Evolutionary conservation across 2,329 filamentous ascomycete genomes (phyloP).

Genomic region (Colletotrichum sp.): DNA sequence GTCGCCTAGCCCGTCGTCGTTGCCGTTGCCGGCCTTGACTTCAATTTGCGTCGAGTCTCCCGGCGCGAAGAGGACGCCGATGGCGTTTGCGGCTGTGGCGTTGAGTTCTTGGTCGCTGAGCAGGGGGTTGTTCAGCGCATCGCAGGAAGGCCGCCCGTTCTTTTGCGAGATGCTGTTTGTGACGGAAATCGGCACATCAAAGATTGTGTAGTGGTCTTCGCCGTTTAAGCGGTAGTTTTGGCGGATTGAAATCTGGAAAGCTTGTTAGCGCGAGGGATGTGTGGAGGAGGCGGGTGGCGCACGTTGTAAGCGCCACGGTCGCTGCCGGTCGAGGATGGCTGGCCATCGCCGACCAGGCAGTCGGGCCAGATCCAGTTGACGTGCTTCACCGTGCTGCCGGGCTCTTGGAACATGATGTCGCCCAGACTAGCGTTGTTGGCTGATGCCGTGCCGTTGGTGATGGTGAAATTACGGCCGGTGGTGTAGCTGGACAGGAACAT

Average conservation of each 20-base stretch:
- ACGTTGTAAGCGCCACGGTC: constrained; percentile 69
- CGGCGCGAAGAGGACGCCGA: constrained; percentile 57
- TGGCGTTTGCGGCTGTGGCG: constrained; percentile 42
- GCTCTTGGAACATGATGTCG: constrained; percentile 68
- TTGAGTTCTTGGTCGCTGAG: constrained; percentile 51
- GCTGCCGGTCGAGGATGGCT: constrained; percentile 47
- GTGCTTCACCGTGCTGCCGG: constrained; percentile 74
- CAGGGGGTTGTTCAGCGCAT: constrained; percentile 55
- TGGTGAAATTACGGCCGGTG: constrained; percentile 71
- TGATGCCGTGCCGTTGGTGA: constrained; percentile 66
- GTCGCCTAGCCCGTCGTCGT: constrained; percentile 31
- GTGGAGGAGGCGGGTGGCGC: constrained; percentile 19
- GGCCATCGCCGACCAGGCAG: constrained; percentile 68
- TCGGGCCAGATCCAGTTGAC: constrained; percentile 75
- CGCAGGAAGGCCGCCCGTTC: constrained; percentile 51
- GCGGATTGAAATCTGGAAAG: constrained; percentile 67
- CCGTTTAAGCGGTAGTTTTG: constrained; percentile 72
- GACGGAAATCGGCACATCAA: constrained; percentile 71
- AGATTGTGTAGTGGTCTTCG: constrained; percentile 70
- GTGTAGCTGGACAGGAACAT: constrained; percentile 70
- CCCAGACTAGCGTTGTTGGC: constrained; percentile 59
- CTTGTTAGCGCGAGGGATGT: not conserved
- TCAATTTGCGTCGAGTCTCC: constrained; percentile 54
- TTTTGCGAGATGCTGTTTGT: constrained; percentile 65
- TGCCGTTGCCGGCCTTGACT: constrained; percentile 27